phyloP scores from a whole-genome alignment of 83 land plant species.

The Picea mariana region DNA sequence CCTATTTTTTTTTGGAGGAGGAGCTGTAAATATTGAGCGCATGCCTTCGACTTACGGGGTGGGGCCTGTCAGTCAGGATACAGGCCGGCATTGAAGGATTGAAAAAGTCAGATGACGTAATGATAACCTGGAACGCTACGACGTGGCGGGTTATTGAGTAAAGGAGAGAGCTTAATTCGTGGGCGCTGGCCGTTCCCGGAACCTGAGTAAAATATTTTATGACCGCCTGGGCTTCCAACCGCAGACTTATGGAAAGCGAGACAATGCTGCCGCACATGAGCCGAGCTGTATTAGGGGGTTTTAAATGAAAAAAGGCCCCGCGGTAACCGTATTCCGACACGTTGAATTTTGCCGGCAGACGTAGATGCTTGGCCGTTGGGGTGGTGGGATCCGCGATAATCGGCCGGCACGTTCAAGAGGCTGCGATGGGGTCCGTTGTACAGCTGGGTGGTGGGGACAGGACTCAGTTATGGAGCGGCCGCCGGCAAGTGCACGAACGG shows the following conservation, averaged over 20 bases:
- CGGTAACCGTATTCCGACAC: neutral
- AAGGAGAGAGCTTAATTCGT: constrained; percentile 1
- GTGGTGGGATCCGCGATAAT: constrained; percentile 18
- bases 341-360: neutral
- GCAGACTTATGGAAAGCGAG: constrained; percentile 19
- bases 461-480: too few species aligned
- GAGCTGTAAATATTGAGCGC: too few species aligned
- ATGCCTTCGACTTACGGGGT: neutral
- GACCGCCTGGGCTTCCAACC: neutral
- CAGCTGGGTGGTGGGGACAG: too few species aligned
- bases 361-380: neutral
- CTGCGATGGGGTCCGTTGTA: constrained; percentile 12
- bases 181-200: constrained; percentile 16
- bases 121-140: neutral
- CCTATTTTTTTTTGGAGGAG: too few species aligned
- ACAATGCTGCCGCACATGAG: constrained; percentile 15
- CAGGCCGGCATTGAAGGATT: constrained; percentile 21
- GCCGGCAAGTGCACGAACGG: too few species aligned
- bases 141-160: constrained; percentile 4
- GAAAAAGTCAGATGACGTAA: constrained; percentile 1
- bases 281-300: neutral
- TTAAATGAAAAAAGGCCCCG: neutral
- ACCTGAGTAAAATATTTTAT: too few species aligned
- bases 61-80: constrained; percentile 13
- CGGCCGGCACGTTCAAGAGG: constrained; percentile 17